Evolutionary conservation across 805 yeast genomes (phyloP).

Genomic region (Komagataella populi): DNA sequence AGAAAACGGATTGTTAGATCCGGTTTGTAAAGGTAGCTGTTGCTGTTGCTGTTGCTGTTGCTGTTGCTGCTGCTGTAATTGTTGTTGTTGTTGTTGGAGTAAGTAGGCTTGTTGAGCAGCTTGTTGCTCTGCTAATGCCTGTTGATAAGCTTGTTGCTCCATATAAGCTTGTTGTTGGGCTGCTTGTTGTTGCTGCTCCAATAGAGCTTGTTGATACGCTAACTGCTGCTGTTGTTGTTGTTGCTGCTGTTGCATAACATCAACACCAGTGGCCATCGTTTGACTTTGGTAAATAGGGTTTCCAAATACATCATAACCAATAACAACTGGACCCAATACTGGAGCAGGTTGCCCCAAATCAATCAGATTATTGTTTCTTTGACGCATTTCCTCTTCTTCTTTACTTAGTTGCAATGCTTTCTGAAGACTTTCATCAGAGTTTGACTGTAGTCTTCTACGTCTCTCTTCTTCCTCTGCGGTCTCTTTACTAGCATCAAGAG

Average conservation of each 20-base stretch:
- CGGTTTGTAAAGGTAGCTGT: conserved; percentile 11
- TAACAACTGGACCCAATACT: conserved; percentile 13
- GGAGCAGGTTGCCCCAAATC: conserved; percentile 22
- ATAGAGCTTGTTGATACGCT: conserved; percentile 7
- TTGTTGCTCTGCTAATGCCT: conserved; percentile 11
- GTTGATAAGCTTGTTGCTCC: conserved; percentile 10
- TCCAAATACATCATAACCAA: conserved; percentile 48
- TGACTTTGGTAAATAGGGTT: conserved; percentile 43
- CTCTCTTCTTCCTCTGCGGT: conserved; percentile 79
- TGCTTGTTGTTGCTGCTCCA: conserved; percentile 7
- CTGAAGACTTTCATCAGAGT: conserved; percentile 46
- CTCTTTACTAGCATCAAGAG: conserved; percentile 63
- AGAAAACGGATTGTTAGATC: conserved; percentile 9
- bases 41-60: conserved; percentile 7
- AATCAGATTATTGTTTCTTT: conserved; percentile 30
- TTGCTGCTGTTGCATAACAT: conserved; percentile 7
- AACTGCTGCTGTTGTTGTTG: conserved; percentile 4
- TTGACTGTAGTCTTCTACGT: conserved; percentile 31
- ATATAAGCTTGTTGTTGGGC: conserved; percentile 8
- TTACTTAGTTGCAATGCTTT: conserved; percentile 58
- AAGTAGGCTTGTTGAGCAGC: conserved; percentile 10
- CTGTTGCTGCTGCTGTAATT: conserved; percentile 10
- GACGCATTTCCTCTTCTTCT: conserved; percentile 65
- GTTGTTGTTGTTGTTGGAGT: conserved; percentile 3
- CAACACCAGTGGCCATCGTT: conserved; percentile 37